These are phyloP conservation scores for Vaccinium corymbosum DNA, from an alignment of 148 eudicot genomes.

Conservation along the genomic window DNA sequence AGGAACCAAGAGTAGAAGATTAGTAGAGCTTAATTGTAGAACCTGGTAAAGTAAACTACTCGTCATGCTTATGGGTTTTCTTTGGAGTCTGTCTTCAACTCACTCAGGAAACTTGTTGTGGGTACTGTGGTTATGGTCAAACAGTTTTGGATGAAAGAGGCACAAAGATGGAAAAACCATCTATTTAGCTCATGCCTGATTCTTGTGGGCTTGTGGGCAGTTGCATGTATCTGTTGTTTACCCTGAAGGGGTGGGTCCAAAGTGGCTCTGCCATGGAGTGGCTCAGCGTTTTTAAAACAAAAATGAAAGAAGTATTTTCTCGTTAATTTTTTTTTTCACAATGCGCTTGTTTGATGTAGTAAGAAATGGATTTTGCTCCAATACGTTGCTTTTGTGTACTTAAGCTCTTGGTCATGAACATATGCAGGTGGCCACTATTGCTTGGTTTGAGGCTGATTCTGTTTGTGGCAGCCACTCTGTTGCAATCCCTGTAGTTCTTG, in stretches of 20 bases:
- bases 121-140: not conserved
- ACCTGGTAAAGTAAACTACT: not conserved
- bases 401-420: slow-evolving; percentile 2
- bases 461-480: slow-evolving; percentile 97
- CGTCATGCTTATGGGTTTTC: not conserved
- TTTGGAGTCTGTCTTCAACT: slow-evolving; percentile 3
- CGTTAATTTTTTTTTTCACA: not conserved
- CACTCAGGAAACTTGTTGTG: not conserved
- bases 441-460: slow-evolving; percentile 99
- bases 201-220: not conserved
- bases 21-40: not conserved
- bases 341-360: not conserved
- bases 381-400: slow-evolving; percentile 4
- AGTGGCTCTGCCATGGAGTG: not conserved
- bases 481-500: slow-evolving; percentile 88
- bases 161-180: not conserved
- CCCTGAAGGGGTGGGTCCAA: not conserved
- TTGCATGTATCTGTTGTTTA: not conserved
- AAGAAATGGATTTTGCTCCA: not conserved
- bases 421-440: slow-evolving; percentile 90
- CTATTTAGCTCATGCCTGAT: not conserved
- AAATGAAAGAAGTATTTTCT: not conserved
- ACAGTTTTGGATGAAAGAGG: not conserved
- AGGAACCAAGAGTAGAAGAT: slow-evolving; percentile 7
- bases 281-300: not conserved